These are phyloP conservation scores for Ganoderma boninense DNA, from an alignment of 1,284 basidiomycete genomes.

Conservation along the genomic window DNA sequence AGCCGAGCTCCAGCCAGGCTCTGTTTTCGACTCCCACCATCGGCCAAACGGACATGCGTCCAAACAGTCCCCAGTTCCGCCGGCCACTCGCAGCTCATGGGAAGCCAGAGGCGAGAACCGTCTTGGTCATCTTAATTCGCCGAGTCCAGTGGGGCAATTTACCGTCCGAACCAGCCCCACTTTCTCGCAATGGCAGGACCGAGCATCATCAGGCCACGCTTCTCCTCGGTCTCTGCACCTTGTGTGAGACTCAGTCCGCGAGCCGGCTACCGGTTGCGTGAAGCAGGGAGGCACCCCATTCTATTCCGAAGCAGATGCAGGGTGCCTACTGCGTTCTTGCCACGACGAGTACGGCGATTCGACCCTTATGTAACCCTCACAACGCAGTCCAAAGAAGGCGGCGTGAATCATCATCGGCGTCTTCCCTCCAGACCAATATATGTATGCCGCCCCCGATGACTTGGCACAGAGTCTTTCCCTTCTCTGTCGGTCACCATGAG, in stretches of 20 bases:
- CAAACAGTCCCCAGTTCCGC: neutral
- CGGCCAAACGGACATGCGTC: neutral
- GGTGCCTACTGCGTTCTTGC: neutral
- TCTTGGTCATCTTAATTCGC: neutral
- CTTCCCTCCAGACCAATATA: conserved; percentile 1
- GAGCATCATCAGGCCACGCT: neutral
- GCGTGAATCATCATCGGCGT: conserved; percentile 1
- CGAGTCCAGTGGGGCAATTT: neutral
- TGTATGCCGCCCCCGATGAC: neutral
- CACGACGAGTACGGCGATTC: neutral
- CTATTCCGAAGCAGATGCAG: neutral
- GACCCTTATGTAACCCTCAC: conserved; percentile 1
- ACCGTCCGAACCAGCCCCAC: neutral
- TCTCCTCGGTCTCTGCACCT: neutral
- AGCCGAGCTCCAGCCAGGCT: neutral
- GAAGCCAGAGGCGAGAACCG: neutral
- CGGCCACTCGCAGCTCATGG: neutral
- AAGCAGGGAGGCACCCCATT: neutral
- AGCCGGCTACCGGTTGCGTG: neutral
- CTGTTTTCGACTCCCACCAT: neutral
- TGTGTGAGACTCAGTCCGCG: neutral
- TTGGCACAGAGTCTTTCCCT: neutral
- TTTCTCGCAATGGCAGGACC: neutral
- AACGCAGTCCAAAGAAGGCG: neutral
- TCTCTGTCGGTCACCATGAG: conserved; percentile 4